Evolutionary conservation across 2,329 filamentous ascomycete species (phyloP).

Genomic region (Penicillium sp.): DNA sequence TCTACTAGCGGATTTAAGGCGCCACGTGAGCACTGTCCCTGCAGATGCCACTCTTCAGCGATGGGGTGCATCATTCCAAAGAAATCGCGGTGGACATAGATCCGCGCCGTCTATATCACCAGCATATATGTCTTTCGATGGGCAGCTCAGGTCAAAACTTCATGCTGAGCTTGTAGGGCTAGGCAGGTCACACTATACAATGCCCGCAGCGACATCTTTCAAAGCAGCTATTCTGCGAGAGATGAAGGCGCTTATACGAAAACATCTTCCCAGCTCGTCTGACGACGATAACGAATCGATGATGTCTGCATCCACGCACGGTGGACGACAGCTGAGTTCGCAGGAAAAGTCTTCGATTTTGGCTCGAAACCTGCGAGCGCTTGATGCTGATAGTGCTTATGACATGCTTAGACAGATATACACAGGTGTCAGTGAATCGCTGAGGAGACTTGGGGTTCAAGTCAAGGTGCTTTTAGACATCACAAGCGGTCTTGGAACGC

Average conservation of each 20-base stretch:
- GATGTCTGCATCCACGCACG: slow-evolving; percentile 76
- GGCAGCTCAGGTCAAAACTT: slow-evolving; percentile 67
- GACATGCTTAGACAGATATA: slow-evolving; percentile 78
- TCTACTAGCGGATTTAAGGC: slow-evolving; percentile 72
- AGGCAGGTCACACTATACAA: slow-evolving; percentile 75
- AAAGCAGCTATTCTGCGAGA: slow-evolving; percentile 80
- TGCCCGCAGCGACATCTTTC: slow-evolving; percentile 76
- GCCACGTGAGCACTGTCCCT: slow-evolving; percentile 73
- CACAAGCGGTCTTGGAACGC: slow-evolving; percentile 59
- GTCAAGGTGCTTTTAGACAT: slow-evolving; percentile 94
- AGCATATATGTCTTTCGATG: slow-evolving; percentile 70
- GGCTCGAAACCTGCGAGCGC: slow-evolving; percentile 77
- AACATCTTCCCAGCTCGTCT: slow-evolving; percentile 82
- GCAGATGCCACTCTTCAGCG: slow-evolving; percentile 71
- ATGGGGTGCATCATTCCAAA: slow-evolving; percentile 75
- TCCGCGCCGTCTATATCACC: slow-evolving; percentile 68
- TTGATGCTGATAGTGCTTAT: slow-evolving; percentile 82
- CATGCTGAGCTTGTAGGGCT: slow-evolving; percentile 70
- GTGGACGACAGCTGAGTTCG: slow-evolving; percentile 65
- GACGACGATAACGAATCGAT: slow-evolving; percentile 92
- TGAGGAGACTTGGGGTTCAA: slow-evolving; percentile 81
- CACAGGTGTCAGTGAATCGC: slow-evolving; percentile 77
- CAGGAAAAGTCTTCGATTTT: slow-evolving; percentile 88
- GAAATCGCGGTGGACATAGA: slow-evolving; percentile 64
- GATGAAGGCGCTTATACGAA: slow-evolving; percentile 77